Percentiles rank a stretch among this genome's conserved stretches.
phyloP scores from a whole-genome alignment of 768 basidiomycete species.

The Kwoniella sp. region DNA sequence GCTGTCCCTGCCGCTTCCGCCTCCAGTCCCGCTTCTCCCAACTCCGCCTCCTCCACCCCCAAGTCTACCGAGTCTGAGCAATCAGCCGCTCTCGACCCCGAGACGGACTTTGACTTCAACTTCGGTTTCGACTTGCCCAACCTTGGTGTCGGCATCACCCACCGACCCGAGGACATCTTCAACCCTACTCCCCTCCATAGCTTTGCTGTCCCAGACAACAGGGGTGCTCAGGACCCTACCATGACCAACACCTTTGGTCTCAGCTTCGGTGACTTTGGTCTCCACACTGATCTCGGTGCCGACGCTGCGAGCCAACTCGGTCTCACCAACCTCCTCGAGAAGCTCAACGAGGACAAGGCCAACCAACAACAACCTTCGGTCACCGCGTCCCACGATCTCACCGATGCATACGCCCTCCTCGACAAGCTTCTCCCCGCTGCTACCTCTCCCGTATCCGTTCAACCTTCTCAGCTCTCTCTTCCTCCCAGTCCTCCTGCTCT shows the following conservation, averaged over 20 bases:
- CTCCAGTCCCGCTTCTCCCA: slow-evolving; percentile 12
- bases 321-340: slow-evolving; percentile 28
- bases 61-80: slow-evolving; percentile 44
- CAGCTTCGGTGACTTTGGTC: slow-evolving; percentile 33
- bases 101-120: slow-evolving; percentile 33
- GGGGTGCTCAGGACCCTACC: slow-evolving; percentile 33
- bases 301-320: slow-evolving; percentile 34
- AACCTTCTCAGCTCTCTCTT: slow-evolving; percentile 17
- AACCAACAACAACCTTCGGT: not conserved
- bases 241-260: slow-evolving; percentile 41
- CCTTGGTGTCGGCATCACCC: slow-evolving; percentile 26
- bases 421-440: slow-evolving; percentile 21
- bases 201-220: slow-evolving; percentile 16
- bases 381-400: slow-evolving; percentile 11
- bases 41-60: slow-evolving; percentile 28
- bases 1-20: not conserved
- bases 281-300: slow-evolving; percentile 28
- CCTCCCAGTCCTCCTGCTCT: slow-evolving; percentile 20
- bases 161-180: slow-evolving; percentile 21
- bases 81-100: slow-evolving; percentile 36
- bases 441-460: slow-evolving; percentile 18
- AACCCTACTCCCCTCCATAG: not conserved
- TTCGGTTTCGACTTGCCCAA: slow-evolving; percentile 23
- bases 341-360: slow-evolving; percentile 7
- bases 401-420: slow-evolving; percentile 20